phyloP scores from a whole-genome alignment of 1,139 yeast species.

The Suhomyces anneliseae region DNA sequence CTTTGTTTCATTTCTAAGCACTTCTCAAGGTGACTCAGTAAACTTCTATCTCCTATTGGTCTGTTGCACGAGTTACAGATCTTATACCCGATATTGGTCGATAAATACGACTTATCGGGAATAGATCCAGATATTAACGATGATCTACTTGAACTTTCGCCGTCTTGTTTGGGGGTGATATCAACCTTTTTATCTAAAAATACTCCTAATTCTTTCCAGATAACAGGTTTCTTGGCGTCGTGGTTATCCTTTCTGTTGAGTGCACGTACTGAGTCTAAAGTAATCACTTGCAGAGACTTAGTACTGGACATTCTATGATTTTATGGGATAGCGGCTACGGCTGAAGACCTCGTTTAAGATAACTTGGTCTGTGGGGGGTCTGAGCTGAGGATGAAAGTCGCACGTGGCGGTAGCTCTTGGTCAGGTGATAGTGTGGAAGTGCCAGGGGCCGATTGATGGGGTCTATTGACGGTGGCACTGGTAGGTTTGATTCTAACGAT shows the following conservation, averaged over 20 bases:
- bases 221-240: constrained; percentile 20
- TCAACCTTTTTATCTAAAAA: constrained; percentile 52
- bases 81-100: constrained; percentile 52
- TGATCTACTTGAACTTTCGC: constrained; percentile 17
- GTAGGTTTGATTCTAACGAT: background rate
- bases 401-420: constrained; percentile 4
- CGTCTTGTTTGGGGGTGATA: constrained; percentile 22
- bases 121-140: constrained; percentile 22
- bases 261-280: constrained; percentile 28
- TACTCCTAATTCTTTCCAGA: constrained; percentile 66
- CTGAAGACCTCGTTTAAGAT: background rate
- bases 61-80: constrained; percentile 66
- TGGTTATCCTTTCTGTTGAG: constrained; percentile 18
- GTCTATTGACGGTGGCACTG: background rate
- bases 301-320: constrained; percentile 25
- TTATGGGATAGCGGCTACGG: background rate
- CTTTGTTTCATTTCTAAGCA: constrained; percentile 53
- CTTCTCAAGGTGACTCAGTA: constrained; percentile 45
- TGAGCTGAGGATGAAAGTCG: constrained; percentile 1
- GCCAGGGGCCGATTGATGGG: background rate
- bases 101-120: constrained; percentile 40
- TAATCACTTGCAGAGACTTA: constrained; percentile 33
- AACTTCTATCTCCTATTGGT: constrained; percentile 55
- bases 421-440: background rate
- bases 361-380: constrained; percentile 1